Evolutionary conservation across 352 stramenopile species (phyloP).

Genomic region (Phytophthora pistaciae): DNA sequence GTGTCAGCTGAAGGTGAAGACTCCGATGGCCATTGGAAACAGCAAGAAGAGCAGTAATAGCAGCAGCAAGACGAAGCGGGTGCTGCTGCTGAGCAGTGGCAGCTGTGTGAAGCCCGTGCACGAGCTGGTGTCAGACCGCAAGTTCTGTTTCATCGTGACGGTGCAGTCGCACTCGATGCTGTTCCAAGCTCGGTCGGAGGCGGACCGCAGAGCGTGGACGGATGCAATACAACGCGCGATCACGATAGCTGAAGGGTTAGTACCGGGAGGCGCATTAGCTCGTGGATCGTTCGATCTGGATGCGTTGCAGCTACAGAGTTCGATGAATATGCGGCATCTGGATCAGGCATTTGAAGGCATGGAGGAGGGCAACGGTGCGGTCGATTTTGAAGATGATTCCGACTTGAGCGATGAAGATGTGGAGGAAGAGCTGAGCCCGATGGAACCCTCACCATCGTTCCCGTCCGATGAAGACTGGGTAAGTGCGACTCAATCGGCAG

Average conservation of each 20-base stretch:
- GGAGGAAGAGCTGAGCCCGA: slow-evolving; percentile 25
- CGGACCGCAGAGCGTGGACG: slow-evolving; percentile 64
- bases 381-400: slow-evolving; percentile 21
- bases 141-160: slow-evolving; percentile 75
- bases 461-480: slow-evolving; percentile 24
- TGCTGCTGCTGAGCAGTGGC: slow-evolving; percentile 52
- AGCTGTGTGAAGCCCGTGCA: slow-evolving; percentile 74
- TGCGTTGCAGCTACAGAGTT: slow-evolving; percentile 58
- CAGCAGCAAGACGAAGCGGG: slow-evolving; percentile 39
- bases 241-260: slow-evolving; percentile 67
- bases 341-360: slow-evolving; percentile 45
- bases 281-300: slow-evolving; percentile 58
- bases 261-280: slow-evolving; percentile 46
- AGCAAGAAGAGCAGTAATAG: slow-evolving; percentile 20
- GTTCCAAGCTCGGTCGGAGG: slow-evolving; percentile 63
- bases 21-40: slow-evolving; percentile 26
- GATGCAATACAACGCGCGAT: slow-evolving; percentile 77
- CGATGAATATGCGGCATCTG: slow-evolving; percentile 58
- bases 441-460: slow-evolving; percentile 7
- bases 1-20: slow-evolving; percentile 42
- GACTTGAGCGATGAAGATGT: slow-evolving; percentile 20
- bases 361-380: slow-evolving; percentile 26
- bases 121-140: slow-evolving; percentile 65
- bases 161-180: slow-evolving; percentile 70
- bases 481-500: slow-evolving; percentile 30